phyloP scores from a whole-genome alignment of 352 stramenopile genomes.

The Globisporangium sylvaticum region DNA sequence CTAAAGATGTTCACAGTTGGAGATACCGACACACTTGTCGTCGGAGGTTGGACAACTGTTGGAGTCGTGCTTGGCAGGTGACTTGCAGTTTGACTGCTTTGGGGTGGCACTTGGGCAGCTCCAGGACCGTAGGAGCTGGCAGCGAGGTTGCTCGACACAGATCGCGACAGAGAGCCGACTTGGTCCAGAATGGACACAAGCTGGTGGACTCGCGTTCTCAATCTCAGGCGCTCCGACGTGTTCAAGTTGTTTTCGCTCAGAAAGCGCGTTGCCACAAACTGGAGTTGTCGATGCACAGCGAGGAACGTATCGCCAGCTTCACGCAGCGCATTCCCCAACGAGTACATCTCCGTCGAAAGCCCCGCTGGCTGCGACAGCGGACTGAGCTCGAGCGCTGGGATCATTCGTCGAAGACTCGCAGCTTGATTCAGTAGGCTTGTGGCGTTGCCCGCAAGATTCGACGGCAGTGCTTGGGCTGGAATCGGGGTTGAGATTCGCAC shows the following conservation, averaged over 20 bases:
- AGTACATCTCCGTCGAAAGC: conserved; percentile 27
- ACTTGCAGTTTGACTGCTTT: not conserved
- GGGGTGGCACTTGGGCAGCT: not conserved
- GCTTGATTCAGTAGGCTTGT: conserved; percentile 21
- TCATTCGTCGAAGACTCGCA: conserved; percentile 20
- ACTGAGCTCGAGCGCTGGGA: conserved; percentile 23
- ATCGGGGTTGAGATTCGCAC: not conserved
- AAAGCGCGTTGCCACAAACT: conserved; percentile 25
- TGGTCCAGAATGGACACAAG: conserved; percentile 21
- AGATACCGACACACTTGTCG: not conserved
- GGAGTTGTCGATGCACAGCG: conserved; percentile 31
- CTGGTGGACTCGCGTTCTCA: conserved; percentile 22
- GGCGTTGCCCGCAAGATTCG: not conserved
- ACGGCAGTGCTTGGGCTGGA: not conserved
- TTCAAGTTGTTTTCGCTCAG: conserved; percentile 24
- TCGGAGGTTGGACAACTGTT: not conserved
- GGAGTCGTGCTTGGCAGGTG: not conserved
- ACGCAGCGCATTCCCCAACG: conserved; percentile 23
- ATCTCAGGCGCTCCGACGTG: conserved; percentile 17
- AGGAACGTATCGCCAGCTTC: conserved; percentile 33
- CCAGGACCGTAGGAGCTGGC: conserved; percentile 15
- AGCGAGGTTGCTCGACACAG: conserved; percentile 14
- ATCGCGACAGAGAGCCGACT: conserved; percentile 10
- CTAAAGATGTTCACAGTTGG: conserved; percentile 16
- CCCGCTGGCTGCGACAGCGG: conserved; percentile 19